A percentile compares a stretch with the other conserved stretches of the same genome.
Evolutionary conservation across 2,329 filamentous ascomycete species (phyloP).

Genomic region (Paecilomyces formosus): DNA sequence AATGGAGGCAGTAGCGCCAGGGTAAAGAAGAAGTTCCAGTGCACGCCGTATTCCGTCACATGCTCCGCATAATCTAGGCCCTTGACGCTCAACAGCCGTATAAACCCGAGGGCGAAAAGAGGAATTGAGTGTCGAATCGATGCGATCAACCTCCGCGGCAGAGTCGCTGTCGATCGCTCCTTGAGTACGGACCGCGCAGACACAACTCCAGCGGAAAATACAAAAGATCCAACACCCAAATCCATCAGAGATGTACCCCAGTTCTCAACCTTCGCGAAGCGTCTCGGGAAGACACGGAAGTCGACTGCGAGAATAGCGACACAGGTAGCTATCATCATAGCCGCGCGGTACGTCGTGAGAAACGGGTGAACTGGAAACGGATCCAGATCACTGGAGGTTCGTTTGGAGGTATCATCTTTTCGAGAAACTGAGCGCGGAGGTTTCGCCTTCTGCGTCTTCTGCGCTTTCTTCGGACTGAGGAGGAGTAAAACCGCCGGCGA

Average conservation of each 20-base stretch:
- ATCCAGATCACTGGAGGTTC: conserved; percentile 26
- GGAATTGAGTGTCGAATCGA: conserved; percentile 77
- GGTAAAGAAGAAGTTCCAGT: conserved; percentile 99
- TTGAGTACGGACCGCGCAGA: conserved; percentile 74
- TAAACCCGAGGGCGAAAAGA: conserved; percentile 68
- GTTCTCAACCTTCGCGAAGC: conserved; percentile 97
- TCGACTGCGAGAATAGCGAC: conserved; percentile 94
- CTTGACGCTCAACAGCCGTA: conserved; percentile 84
- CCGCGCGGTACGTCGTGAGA: conserved; percentile 81
- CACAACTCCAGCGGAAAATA: conserved; percentile 89
- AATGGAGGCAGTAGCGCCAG: conserved; percentile 82
- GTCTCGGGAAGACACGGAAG: conserved; percentile 83
- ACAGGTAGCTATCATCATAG: conserved; percentile 86
- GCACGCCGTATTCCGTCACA: conserved; percentile 93
- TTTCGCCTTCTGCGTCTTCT: conserved; percentile 25
- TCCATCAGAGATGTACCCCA: conserved; percentile 99
- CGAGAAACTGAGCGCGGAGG: conserved; percentile 16
- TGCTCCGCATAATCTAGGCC: conserved; percentile 93
- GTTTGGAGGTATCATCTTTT: conserved; percentile 13
- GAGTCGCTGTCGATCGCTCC: conserved; percentile 47
- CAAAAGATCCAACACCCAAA: conserved; percentile 92
- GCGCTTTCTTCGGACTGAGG: conserved; percentile 26
- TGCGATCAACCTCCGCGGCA: conserved; percentile 49
- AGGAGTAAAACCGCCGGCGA: conserved; percentile 62
- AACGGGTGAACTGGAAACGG: conserved; percentile 79